Conservation (phyloP, 31 red algal species). For the Asparagopsis taxiformis region DNA sequence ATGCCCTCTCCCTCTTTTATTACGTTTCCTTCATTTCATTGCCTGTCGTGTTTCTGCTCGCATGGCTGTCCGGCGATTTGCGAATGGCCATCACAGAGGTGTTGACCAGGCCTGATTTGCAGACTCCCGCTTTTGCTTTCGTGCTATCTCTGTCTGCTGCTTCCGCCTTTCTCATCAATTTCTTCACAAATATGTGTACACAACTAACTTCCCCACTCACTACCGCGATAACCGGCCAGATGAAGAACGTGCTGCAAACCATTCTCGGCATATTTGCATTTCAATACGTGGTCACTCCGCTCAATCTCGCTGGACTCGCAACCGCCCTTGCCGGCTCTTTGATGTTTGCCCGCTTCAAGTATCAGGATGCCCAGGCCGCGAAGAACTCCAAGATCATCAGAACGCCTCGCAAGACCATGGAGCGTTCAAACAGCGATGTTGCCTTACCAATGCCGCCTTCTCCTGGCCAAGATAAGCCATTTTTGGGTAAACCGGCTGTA, state of each 20-base stretch:
- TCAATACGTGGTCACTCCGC: constrained; percentile 75
- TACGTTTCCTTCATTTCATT: constrained; percentile 81
- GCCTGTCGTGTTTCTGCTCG: constrained; percentile 70
- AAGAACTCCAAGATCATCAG: not conserved
- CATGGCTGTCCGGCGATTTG: constrained; percentile 59
- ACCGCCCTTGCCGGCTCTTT: constrained; percentile 77
- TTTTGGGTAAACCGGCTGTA: not conserved
- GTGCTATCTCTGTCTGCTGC: constrained; percentile 80
- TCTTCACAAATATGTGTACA: constrained; percentile 94
- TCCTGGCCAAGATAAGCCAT: not conserved
- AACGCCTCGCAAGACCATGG: not conserved
- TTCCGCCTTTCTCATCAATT: constrained; percentile 95
- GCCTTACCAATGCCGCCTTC: not conserved
- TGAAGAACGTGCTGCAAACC: constrained; percentile 96
- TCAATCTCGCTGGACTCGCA: constrained; percentile 85
- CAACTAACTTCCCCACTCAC: constrained; percentile 85
- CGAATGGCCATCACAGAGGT: constrained; percentile 44
- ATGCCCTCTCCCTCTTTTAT: constrained; percentile 82
- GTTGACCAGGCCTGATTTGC: constrained; percentile 44
- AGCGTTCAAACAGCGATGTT: not conserved
- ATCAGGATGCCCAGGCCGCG: constrained; percentile 23
- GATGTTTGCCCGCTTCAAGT: constrained; percentile 85
- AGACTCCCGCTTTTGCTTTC: constrained; percentile 64
- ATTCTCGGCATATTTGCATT: constrained; percentile 88
- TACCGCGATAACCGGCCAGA: constrained; percentile 94